A percentile compares a stretch with the other conserved stretches of the same genome.
phyloP scores from a whole-genome alignment of 352 stramenopile genomes.

The Globisporangium sylvaticum region DNA sequence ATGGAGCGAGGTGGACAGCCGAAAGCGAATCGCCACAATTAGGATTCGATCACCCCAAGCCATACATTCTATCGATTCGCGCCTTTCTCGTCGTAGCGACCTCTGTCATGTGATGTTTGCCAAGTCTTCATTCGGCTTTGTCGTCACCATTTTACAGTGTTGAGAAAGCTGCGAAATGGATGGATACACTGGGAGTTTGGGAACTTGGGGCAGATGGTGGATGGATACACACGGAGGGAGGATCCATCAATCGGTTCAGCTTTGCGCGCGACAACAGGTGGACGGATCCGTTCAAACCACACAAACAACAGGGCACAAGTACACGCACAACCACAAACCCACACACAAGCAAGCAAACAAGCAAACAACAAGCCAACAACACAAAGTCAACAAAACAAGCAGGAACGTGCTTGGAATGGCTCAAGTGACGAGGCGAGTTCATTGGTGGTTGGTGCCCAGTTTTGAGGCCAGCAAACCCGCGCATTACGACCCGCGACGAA shows the following conservation, averaged over 20 bases:
- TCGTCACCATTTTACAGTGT: background rate
- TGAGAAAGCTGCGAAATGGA: background rate
- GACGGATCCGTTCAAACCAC: background rate
- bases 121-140: background rate
- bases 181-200: background rate
- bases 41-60: background rate
- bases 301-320: background rate
- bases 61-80: background rate
- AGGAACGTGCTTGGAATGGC: background rate
- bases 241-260: constrained; percentile 8
- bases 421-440: background rate
- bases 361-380: background rate
- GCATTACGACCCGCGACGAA: background rate
- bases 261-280: background rate
- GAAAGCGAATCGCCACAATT: background rate
- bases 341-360: background rate
- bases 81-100: background rate
- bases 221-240: background rate
- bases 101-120: background rate
- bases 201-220: background rate
- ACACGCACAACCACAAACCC: background rate
- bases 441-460: background rate
- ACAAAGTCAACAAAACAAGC: background rate
- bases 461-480: background rate
- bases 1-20: background rate